Conservation (phyloP, 2,329 filamentous ascomycete species). For the Neophaeococcomyces aloes region DNA sequence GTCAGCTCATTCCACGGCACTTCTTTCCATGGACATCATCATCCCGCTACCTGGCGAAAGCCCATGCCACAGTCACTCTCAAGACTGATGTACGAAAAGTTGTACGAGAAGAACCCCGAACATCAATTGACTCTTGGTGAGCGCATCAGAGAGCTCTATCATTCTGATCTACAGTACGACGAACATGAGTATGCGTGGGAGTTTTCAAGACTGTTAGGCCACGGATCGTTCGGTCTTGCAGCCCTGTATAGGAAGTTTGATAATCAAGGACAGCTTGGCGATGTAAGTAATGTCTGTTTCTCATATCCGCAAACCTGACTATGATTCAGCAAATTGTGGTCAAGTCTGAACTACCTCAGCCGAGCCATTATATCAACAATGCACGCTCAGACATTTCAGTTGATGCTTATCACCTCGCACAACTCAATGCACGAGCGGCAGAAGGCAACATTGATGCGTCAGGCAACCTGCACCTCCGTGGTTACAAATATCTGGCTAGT, state of each 20-base stretch:
- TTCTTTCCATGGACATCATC: too few relatives aligned
- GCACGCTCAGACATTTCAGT: neutral
- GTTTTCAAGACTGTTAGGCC: constrained; percentile 12
- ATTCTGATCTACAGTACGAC: constrained; percentile 6
- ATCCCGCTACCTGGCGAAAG: neutral
- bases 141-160: constrained; percentile 11
- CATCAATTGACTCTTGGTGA: neutral
- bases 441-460: constrained; percentile 12
- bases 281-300: neutral
- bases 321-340: neutral
- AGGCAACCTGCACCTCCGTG: constrained; percentile 10
- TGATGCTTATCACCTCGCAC: constrained; percentile 3
- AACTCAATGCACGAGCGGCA: neutral
- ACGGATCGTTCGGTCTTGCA: constrained; percentile 13
- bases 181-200: constrained; percentile 12
- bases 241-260: constrained; percentile 10
- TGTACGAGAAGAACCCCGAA: neutral
- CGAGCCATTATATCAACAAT: neutral
- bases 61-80: neutral
- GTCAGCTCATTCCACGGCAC: too few relatives aligned
- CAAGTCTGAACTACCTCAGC: constrained; percentile 1
- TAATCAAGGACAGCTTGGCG: neutral
- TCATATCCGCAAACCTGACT: neutral
- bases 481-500: constrained; percentile 8
- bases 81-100: neutral